Percentiles rank a stretch among this genome's conserved stretches.
Evolutionary conservation across 345 rosid genomes (phyloP).

Genomic region (Bruguiera parviflora): DNA sequence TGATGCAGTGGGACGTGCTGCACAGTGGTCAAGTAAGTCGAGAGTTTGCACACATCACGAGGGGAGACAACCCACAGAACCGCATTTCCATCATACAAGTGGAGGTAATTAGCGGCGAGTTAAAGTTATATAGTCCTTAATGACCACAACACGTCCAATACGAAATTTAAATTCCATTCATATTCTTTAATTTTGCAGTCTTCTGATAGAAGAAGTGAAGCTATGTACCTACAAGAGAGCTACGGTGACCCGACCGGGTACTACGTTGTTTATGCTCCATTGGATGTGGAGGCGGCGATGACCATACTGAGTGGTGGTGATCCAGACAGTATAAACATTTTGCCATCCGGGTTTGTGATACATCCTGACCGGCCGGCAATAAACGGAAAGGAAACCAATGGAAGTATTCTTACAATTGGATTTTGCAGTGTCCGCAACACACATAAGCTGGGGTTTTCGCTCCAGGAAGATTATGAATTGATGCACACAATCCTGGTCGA

Average conservation of each 20-base stretch:
- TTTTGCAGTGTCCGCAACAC: constrained; percentile 15
- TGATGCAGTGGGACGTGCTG: constrained; percentile 47
- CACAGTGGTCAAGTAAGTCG: constrained; percentile 6
- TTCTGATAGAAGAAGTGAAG: constrained; percentile 6
- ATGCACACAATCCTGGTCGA: too few species aligned
- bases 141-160: neutral
- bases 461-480: too few species aligned
- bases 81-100: constrained; percentile 33
- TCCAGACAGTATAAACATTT: constrained; percentile 20
- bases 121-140: neutral
- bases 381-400: constrained; percentile 3
- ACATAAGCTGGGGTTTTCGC: too few species aligned
- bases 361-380: constrained; percentile 25
- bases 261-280: constrained; percentile 39
- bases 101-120: constrained; percentile 17
- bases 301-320: constrained; percentile 28
- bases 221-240: constrained; percentile 38
- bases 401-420: constrained; percentile 33
- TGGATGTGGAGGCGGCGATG: constrained; percentile 23
- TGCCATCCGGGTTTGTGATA: constrained; percentile 46
- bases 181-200: constrained; percentile 16
- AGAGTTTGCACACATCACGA: constrained; percentile 24
- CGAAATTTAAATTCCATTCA: neutral
- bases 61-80: constrained; percentile 27
- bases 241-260: constrained; percentile 26